phyloP scores from a whole-genome alignment of 352 stramenopile species.

The Achlya hypogyna region DNA sequence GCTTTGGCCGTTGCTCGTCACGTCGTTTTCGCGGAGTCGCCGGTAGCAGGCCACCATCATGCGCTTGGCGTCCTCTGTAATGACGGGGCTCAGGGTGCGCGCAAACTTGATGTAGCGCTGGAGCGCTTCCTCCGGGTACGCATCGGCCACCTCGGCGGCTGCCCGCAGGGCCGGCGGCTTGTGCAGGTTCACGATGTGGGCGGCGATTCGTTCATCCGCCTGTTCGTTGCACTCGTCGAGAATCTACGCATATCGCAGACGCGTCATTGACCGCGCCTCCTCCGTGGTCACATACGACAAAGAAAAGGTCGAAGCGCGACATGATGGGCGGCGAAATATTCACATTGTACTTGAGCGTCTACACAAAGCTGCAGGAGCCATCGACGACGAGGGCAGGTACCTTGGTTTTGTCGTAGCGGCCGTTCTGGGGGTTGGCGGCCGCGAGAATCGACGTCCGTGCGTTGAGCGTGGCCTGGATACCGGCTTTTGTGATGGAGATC shows the following conservation, averaged over 20 bases:
- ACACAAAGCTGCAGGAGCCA: conserved; percentile 7
- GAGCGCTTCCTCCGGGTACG: conserved; percentile 79
- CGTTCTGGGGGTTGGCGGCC: conserved; percentile 97
- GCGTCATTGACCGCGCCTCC: too few relatives aligned
- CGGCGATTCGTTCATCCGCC: conserved; percentile 91
- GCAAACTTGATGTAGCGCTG: conserved; percentile 94
- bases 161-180: conserved; percentile 47
- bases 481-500: conserved; percentile 97
- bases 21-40: conserved; percentile 94
- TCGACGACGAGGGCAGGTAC: conserved; percentile 24
- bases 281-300: conserved; percentile 93
- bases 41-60: conserved; percentile 98
- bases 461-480: conserved; percentile 98
- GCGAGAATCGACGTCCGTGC: conserved; percentile 99
- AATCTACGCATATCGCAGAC: conserved; percentile 26
- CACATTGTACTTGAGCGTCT: conserved; percentile 82
- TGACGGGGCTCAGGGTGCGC: conserved; percentile 57
- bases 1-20: conserved; percentile 85
- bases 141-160: conserved; percentile 21
- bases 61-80: conserved; percentile 65
- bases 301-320: conserved; percentile 99
- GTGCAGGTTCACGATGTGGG: conserved; percentile 97
- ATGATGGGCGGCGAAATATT: conserved; percentile 95
- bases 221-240: conserved; percentile 96
- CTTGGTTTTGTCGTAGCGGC: conserved; percentile 88